Base-by-base conservation (phyloP, 495 filamentous ascomycete species). In the Saxophila tyrrhenica region DNA sequence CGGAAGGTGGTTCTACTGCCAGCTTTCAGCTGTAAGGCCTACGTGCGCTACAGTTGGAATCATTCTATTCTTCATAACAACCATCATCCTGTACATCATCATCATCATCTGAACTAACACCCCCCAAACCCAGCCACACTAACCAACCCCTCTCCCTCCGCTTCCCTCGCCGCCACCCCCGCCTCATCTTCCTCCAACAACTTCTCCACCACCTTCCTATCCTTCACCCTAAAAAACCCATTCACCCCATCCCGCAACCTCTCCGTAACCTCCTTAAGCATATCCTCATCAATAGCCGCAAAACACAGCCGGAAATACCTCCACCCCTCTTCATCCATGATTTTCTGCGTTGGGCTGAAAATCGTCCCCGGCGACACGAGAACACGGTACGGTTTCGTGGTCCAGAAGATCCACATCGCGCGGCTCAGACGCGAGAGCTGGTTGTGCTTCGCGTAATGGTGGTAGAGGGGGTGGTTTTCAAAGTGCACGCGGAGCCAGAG, bases 231-330 rank as follows among this genome's bases (percentile, higher is more conserved):
- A 84, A 86, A 95, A 65, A 95, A 95, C 20, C 69, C 72, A 49
- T 77, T 71, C 44, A 86, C 75, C 0, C 83, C 90, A 17, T 80
- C 72, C 2, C 78, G 79, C 61, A 94, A 80, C 51, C 84, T 65
- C 59, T 75, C 63, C 7, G 78, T 81, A 45, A 78, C 75, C 13
- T 61, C 57, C 20, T 70, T 73, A 21, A 94, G 73, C 43, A 84
- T 80, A 2, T 85, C 80, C 50, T 83, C 81, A 29, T 78, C 69
- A 63, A 87, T 82, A 8, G 89, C 89, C 15, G 87, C 86, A 70
- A 95, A 95, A 67, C 89, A 92, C 15, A 95, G 58, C n/a, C 91
- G 71, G 61, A 79, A 79, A 61, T 77, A 90, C 52, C 73, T 73
- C 75, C 80, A 86, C 1, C 79, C 81, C 21, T 74, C 67, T 29